phyloP scores from a whole-genome alignment of 345 rosid genomes.

The Pugionium dolabratum region DNA sequence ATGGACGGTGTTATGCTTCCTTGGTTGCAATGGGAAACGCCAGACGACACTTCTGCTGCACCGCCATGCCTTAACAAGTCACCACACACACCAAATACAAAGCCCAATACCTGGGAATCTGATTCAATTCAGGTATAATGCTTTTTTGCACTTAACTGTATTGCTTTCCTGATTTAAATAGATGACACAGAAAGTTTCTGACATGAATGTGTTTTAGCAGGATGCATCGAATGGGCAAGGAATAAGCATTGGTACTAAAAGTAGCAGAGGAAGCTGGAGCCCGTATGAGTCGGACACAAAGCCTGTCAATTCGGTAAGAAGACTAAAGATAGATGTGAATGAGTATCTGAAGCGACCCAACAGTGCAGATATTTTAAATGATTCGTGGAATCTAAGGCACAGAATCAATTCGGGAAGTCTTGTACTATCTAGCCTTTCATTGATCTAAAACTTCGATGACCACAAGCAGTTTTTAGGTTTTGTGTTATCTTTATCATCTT shows the following conservation, averaged over 20 bases:
- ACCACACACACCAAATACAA: constrained; percentile 41
- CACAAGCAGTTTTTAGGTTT: constrained; percentile 8
- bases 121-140: constrained; percentile 41
- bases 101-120: constrained; percentile 37
- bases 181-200: background rate
- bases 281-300: constrained; percentile 45
- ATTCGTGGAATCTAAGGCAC: constrained; percentile 67
- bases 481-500: background rate
- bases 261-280: constrained; percentile 88
- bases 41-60: constrained; percentile 53
- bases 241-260: constrained; percentile 45
- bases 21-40: constrained; percentile 94
- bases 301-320: constrained; percentile 35
- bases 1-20: constrained; percentile 92
- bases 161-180: too few species aligned
- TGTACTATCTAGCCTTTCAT: constrained; percentile 54
- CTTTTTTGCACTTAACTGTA: too few species aligned
- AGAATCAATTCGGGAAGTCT: constrained; percentile 70
- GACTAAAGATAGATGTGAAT: constrained; percentile 49
- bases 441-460: constrained; percentile 28
- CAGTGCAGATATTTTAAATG: constrained; percentile 56
- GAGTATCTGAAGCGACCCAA: constrained; percentile 60
- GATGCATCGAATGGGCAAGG: constrained; percentile 48
- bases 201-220: constrained; percentile 38
- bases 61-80: constrained; percentile 43